Evolutionary conservation across 2,329 filamentous ascomycete species (phyloP).

Genomic region (Meredithiella fracta): DNA sequence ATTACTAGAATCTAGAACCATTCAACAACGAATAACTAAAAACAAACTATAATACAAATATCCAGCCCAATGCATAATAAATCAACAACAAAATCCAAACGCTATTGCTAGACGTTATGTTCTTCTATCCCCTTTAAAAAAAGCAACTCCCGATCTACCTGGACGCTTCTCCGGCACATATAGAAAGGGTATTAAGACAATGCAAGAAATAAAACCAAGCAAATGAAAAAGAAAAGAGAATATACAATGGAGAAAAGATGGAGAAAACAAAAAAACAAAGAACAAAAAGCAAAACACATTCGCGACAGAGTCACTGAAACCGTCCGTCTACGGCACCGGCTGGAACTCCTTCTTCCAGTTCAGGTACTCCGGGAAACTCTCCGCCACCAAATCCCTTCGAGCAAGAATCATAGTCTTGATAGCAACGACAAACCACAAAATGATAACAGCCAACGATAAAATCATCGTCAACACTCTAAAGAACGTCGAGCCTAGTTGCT

Average conservation of each 20-base stretch:
- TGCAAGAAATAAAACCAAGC: neutral
- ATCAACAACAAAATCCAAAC: neutral
- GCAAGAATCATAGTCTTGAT: slow-evolving; percentile 23
- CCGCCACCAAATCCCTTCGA: slow-evolving; percentile 11
- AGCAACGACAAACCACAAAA: slow-evolving; percentile 28
- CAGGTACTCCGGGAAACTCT: slow-evolving; percentile 13
- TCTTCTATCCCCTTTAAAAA: neutral
- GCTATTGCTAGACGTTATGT: neutral
- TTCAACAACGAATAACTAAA: neutral
- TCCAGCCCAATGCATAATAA: neutral
- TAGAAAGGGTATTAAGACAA: slow-evolving; percentile 1
- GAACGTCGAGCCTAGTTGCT: slow-evolving; percentile 27
- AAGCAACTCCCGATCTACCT: neutral
- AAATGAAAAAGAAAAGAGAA: too few species aligned
- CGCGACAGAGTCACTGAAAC: neutral
- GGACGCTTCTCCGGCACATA: neutral
- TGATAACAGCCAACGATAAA: slow-evolving; percentile 25
- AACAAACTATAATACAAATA: neutral
- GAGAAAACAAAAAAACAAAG: neutral
- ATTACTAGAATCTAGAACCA: too few species aligned
- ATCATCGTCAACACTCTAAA: slow-evolving; percentile 27
- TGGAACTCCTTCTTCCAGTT: slow-evolving; percentile 15
- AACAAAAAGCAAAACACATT: neutral
- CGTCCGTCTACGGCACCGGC: slow-evolving; percentile 8
- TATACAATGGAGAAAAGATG: too few species aligned